Conservation (phyloP, 2,329 filamentous ascomycete species). For the Lizonia empirigonia region DNA sequence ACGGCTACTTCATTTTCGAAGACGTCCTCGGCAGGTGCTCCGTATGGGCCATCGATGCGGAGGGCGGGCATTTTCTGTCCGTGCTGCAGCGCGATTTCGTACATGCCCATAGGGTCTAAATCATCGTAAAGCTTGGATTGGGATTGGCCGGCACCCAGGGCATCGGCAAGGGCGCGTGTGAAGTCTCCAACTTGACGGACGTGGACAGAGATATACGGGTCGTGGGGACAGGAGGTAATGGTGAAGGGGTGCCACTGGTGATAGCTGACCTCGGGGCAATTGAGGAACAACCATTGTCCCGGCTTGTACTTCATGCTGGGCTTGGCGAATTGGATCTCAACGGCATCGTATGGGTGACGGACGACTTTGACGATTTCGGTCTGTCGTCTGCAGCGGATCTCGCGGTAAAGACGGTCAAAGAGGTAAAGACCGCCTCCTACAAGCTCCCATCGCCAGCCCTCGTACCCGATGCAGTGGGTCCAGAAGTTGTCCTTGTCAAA, state of each 20-base stretch:
- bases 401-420: conserved; percentile 85
- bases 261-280: conserved; percentile 84
- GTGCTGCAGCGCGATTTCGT: conserved; percentile 93
- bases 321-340: conserved; percentile 97
- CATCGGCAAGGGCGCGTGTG: conserved; percentile 89
- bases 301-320: conserved; percentile 98
- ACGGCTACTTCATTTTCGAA: conserved; percentile 92
- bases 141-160: conserved; percentile 85
- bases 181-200: conserved; percentile 97
- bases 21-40: conserved; percentile 95
- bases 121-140: conserved; percentile 90
- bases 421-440: conserved; percentile 85
- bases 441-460: conserved; percentile 97
- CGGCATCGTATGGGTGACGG: conserved; percentile 93
- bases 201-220: conserved; percentile 92
- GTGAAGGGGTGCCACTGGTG: conserved; percentile 99
- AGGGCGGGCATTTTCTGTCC: conserved; percentile 90
- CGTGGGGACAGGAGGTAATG: conserved; percentile 96
- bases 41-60: conserved; percentile 93
- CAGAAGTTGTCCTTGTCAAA: conserved; percentile 84
- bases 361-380: conserved; percentile 94
- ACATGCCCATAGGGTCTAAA: conserved; percentile 93
- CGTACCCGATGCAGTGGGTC: conserved; percentile 91
- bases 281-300: conserved; percentile 96
- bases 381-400: conserved; percentile 79